Evolutionary conservation across 2,329 filamentous ascomycete species (phyloP), one percentile per base, ranked within the genome.

Genomic region (Graphilbum ipis-grandicollis): DNA sequence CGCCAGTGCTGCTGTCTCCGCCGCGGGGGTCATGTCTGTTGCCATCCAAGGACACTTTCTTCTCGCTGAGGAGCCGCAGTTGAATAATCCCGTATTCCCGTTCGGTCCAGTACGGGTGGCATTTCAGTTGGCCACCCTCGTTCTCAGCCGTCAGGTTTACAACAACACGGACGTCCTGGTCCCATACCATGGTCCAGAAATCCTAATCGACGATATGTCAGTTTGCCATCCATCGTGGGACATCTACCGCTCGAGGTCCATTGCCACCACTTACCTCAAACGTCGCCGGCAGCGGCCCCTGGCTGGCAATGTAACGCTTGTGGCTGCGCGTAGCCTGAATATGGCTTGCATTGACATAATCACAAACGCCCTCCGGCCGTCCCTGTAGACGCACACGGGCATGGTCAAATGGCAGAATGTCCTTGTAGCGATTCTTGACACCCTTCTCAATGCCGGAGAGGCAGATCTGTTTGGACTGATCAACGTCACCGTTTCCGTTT

Each of bases 101-200:
- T 13, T 70, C 69, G 31, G 75, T 73, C 90, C 90, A 98, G 56
- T 94, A 98, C 9, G 83, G 75, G 54, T 98, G 86, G 43, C 88
- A 93, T 55, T 96, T 98, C 32, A 93, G 65, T 52, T 93, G 86
- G 1, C 88, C 86, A 19, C 85, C 84, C 59, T 98, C 90, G 19
- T 80, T 71, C 55, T 96, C 88, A 2, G 90, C 88, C 6, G 90
- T 98, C 46, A 98, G 67, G 79, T 94, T 96, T 44, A 96, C 86
- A 43, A 98, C 79, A 19, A 96, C 82, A 36, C 88, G 79, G 4
- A 93, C 78, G 51, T 96, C 86, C 55, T 96, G 82, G 52, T 96
- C 86, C 90, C 90, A 98, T 22, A 96, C 68, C 10, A 94, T 79
- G 41, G 84, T 88, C 90, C 90, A 98, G 52, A 98, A 98, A 55